Conservation (phyloP, 345 rosid species). For the Angophora floribunda region DNA sequence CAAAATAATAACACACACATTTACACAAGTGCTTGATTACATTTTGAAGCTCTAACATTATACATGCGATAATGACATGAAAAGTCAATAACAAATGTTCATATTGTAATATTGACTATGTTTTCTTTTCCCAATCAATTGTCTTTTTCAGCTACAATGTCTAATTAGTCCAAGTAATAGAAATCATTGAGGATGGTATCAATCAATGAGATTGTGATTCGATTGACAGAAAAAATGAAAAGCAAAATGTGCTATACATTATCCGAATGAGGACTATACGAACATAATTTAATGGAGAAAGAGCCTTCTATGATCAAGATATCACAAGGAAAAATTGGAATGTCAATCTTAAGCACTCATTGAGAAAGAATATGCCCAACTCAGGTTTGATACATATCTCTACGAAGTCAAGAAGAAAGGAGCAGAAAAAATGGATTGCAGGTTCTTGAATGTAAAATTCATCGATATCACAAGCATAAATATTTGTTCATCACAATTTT, state of each 20-base stretch:
- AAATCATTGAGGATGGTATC: background rate
- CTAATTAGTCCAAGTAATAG: background rate
- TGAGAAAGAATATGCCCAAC: background rate
- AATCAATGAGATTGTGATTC: background rate
- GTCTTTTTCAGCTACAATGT: too few species aligned
- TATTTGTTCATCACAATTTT: too few species aligned
- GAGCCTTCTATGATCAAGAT: background rate
- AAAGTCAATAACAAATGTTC: too few species aligned
- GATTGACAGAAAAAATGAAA: too few species aligned
- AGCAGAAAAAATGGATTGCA: background rate
- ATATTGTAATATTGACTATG: too few species aligned
- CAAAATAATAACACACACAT: too few species aligned
- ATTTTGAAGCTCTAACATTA: too few species aligned
- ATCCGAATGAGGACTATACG: background rate
- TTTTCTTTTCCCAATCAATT: too few species aligned
- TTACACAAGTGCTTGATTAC: too few species aligned
- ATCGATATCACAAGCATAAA: background rate
- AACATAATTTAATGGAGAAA: background rate
- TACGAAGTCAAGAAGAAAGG: background rate
- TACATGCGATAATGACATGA: too few species aligned
- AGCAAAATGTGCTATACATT: background rate
- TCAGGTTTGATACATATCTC: background rate
- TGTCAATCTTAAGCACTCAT: background rate
- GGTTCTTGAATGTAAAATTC: background rate
- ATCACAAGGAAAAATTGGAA: background rate